A percentile compares a stretch with the other conserved stretches of the same genome.
Conservation (phyloP, 1,139 yeast species). For the Candida pseudoviswanathii region DNA sequence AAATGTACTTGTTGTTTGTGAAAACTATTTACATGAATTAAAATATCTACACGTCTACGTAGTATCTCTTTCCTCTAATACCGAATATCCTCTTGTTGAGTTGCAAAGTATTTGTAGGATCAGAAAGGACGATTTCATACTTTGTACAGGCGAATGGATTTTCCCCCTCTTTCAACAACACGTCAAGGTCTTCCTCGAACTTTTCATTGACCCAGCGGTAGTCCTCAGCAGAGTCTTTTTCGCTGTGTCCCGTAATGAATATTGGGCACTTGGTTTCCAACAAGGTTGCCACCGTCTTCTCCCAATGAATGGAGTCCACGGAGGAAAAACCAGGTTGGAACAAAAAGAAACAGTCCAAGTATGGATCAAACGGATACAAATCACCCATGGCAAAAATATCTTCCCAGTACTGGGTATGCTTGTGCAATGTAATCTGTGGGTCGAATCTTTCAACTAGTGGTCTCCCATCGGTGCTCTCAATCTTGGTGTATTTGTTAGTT, state of each 20-base stretch:
- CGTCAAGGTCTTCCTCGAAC: slow-evolving; percentile 69
- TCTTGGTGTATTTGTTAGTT: slow-evolving; percentile 37
- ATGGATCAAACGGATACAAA: slow-evolving; percentile 97
- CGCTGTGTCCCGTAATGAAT: slow-evolving; percentile 87
- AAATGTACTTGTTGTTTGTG: background rate
- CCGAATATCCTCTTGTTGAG: slow-evolving; percentile 89
- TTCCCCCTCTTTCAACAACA: slow-evolving; percentile 70
- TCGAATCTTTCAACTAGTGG: slow-evolving; percentile 77
- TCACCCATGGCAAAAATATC: slow-evolving; percentile 89
- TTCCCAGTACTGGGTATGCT: slow-evolving; percentile 90
- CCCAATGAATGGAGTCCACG: slow-evolving; percentile 82
- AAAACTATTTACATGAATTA: slow-evolving; percentile 3
- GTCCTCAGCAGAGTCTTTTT: slow-evolving; percentile 70
- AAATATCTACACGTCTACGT: slow-evolving; percentile 3
- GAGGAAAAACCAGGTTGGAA: slow-evolving; percentile 96
- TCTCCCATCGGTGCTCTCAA: slow-evolving; percentile 47
- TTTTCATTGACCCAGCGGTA: slow-evolving; percentile 71
- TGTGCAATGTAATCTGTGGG: slow-evolving; percentile 70
- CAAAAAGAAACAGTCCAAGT: slow-evolving; percentile 84
- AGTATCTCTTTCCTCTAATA: slow-evolving; percentile 91
- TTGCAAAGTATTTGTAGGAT: slow-evolving; percentile 92
- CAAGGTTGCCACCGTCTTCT: slow-evolving; percentile 78
- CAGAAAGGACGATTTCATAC: slow-evolving; percentile 88
- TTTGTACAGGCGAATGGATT: slow-evolving; percentile 85
- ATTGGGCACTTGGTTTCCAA: slow-evolving; percentile 92